Percentiles rank a stretch among this genome's conserved stretches.
Evolutionary conservation across 2,329 filamentous ascomycete species (phyloP).

Genomic region (Coleophoma crateriformis): DNA sequence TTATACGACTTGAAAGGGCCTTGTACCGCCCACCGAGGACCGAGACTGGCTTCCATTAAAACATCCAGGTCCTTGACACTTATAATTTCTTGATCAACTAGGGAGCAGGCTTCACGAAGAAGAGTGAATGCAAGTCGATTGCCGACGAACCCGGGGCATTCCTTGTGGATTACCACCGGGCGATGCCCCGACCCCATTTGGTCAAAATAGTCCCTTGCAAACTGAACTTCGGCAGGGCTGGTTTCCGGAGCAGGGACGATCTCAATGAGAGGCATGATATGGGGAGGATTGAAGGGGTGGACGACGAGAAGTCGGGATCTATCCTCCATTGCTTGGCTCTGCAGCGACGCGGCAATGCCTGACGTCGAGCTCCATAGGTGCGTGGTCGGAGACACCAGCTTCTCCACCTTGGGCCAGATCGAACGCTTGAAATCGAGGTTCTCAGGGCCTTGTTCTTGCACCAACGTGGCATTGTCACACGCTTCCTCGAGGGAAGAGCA

Average conservation of each 20-base stretch:
- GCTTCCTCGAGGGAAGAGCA: too few species aligned
- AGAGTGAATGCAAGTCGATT: constrained; percentile 38
- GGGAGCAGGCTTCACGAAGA: constrained; percentile 28
- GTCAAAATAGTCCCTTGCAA: constrained; percentile 19
- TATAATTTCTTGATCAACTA: constrained; percentile 27
- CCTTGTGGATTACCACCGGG: constrained; percentile 33
- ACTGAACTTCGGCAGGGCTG: constrained; percentile 25
- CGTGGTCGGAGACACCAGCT: too few species aligned
- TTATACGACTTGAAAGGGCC: constrained; percentile 1
- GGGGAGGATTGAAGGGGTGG: constrained; percentile 42
- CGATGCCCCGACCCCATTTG: constrained; percentile 28
- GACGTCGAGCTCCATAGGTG: too few species aligned
- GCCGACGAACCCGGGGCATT: constrained; percentile 37
- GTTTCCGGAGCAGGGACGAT: constrained; percentile 30
- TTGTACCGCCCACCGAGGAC: constrained; percentile 2
- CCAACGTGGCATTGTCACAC: too few species aligned
- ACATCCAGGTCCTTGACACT: constrained; percentile 24
- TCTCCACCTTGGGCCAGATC: too few species aligned
- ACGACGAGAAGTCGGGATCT: constrained; percentile 26
- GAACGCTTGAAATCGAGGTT: too few species aligned
- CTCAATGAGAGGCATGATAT: constrained; percentile 40
- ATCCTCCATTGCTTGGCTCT: too few species aligned
- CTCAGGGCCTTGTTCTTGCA: too few species aligned
- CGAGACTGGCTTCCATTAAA: constrained; percentile 1
- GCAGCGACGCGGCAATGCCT: too few species aligned